phyloP scores from a whole-genome alignment of 176 grass and related monocot genomes.

The Leersia perrieri region DNA sequence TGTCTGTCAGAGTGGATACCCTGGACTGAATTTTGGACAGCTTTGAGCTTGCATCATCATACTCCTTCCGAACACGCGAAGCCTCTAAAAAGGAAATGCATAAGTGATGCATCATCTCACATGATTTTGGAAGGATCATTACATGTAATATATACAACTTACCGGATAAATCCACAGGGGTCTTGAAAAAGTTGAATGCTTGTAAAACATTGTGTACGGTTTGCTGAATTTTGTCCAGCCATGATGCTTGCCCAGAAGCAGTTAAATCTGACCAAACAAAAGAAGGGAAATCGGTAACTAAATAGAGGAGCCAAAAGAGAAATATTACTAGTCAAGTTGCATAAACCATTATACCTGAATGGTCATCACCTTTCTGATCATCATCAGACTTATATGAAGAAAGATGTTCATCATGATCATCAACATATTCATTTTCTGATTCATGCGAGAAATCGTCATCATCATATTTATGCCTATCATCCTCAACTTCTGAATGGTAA shows the following conservation, averaged over 20 bases:
- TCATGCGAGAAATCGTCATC: conserved; percentile 57
- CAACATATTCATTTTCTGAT: conserved; percentile 60
- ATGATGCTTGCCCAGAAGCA: conserved; percentile 51
- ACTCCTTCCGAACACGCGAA: conserved; percentile 81
- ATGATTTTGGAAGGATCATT: neutral
- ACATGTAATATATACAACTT: conserved; percentile 24
- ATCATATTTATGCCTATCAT: conserved; percentile 67
- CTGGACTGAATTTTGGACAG: conserved; percentile 89
- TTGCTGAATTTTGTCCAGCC: conserved; percentile 88
- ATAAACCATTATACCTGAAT: conserved; percentile 57
- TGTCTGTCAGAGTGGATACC: conserved; percentile 65
- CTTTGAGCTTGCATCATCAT: conserved; percentile 88
- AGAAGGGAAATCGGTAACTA: neutral
- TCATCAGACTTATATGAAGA: conserved; percentile 64
- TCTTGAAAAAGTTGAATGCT: conserved; percentile 88
- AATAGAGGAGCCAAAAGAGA: neutral
- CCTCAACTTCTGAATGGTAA: conserved; percentile 71
- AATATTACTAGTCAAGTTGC: conserved; percentile 7
- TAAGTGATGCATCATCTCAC: conserved; percentile 11
- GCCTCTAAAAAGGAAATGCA: conserved; percentile 60
- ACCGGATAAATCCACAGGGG: conserved; percentile 92
- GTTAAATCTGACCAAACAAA: conserved; percentile 51
- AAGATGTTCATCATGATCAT: conserved; percentile 52
- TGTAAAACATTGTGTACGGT: conserved; percentile 80
- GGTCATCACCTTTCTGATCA: conserved; percentile 51